Evolutionary conservation across 306 rosid genomes (phyloP).

Genomic region (Casuarina glauca): DNA sequence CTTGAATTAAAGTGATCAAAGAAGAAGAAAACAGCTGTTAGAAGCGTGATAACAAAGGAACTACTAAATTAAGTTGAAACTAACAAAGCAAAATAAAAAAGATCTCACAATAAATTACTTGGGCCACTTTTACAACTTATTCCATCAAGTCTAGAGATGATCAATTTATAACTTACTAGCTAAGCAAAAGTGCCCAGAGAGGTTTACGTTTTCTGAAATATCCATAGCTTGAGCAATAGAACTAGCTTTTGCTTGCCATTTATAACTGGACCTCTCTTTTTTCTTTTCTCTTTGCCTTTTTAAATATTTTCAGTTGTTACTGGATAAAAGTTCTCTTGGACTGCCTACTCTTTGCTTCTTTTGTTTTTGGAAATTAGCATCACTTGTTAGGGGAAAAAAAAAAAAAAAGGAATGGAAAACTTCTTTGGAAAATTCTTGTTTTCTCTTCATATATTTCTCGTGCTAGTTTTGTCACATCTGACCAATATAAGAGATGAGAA

Average conservation of each 20-base stretch:
- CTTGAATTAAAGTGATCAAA: no score
- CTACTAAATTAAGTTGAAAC: no score
- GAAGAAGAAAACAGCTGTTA: no score
- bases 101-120: no score
- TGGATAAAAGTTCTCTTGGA: neutral
- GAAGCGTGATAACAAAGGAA: no score
- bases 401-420: no score
- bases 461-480: neutral
- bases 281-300: neutral
- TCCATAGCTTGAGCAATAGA: neutral
- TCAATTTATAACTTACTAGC: neutral
- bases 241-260: neutral
- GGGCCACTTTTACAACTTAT: no score
- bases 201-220: neutral
- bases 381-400: neutral
- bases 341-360: neutral
- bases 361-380: no score
- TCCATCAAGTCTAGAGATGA: no score
- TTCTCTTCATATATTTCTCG: neutral
- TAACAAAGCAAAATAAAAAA: no score
- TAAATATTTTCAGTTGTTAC: neutral
- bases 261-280: neutral
- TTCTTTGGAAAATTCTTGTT: neutral
- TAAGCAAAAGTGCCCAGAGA: neutral
- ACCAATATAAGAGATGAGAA: neutral